phyloP scores from a whole-genome alignment of 225 moss, liverwort and hornwort genomes.

The Straminergon stramineum region DNA sequence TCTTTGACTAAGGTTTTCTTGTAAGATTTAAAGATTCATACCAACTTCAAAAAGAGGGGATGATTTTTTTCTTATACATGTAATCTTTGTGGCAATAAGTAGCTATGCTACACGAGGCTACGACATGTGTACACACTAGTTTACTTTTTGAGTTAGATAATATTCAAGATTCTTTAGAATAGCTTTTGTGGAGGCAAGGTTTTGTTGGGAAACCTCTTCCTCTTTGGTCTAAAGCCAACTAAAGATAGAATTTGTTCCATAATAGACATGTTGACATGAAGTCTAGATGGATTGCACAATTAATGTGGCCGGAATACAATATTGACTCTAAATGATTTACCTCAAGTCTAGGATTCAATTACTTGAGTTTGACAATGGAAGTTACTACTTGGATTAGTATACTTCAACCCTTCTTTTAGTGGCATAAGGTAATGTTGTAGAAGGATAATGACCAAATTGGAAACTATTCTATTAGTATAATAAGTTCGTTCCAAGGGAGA shows the following conservation, averaged over 20 bases:
- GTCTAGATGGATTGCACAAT: background rate
- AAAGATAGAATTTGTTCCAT: background rate
- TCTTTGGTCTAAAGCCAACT: too few species aligned
- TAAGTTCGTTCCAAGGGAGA: too few species aligned
- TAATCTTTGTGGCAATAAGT: background rate
- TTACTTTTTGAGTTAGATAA: background rate
- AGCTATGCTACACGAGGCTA: background rate
- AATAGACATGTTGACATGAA: background rate
- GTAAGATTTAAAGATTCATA: background rate
- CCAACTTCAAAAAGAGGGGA: background rate
- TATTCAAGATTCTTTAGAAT: background rate
- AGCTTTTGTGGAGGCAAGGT: background rate
- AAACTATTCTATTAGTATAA: too few species aligned
- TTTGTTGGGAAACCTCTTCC: background rate
- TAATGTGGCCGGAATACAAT: background rate
- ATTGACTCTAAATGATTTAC: background rate
- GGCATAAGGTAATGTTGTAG: too few species aligned
- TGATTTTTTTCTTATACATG: background rate
- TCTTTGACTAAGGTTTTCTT: background rate
- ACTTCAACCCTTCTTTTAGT: background rate
- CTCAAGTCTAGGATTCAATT: background rate
- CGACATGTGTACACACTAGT: fast-evolving
- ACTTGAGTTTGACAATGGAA: background rate
- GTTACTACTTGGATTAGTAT: background rate
- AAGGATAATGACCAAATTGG: too few species aligned